Base-by-base conservation (phyloP, 306 rosid species). In the Mimosa bimucronata region DNA sequence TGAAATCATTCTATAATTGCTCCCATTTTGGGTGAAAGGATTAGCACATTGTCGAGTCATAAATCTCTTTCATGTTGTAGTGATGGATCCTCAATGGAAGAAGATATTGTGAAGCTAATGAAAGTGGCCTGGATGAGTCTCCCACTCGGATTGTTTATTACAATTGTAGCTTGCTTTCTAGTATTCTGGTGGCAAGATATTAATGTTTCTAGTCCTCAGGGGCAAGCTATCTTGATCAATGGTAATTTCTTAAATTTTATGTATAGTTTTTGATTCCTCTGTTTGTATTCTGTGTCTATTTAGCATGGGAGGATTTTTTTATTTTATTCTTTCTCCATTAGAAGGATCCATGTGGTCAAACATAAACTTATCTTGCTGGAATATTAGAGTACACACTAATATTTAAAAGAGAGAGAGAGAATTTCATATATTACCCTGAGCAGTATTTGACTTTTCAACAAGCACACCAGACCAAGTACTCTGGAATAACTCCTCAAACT, bases 211-310 rank as follows among this genome's bases (percentile, higher is more conserved):
- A 79, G 87, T 89, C 91, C 96, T 52, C 85, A 89, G 67, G 97
- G 94, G 60, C 92, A 87, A 84, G 98, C 97, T 83, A 86, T 95
- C 77, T 86, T 95, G 94, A 91, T 95, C 78, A 95, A 93, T 85
- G 98, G 98, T 92, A 87, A 81, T 62, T 44, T 8, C 55, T 75
- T 2, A 21, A 37, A 77, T 65, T 16, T 73, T 45, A 30, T 57
- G 37, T 10, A 4, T 68, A 18, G 6, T 13, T 10, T 67, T 40
- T 21, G 2, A 15, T 30, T 66, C 3, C 4, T 19, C 58, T 53
- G 67, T 15, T 46, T 42, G 40, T 37, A 52, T 21, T 62, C 18
- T 62, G 12, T 58, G 66, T 10, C 34, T 9, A 9, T 80, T 67
- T 68, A 53, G 8, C 25, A 34, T 34, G 38, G 38, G 2, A 1